Base-by-base conservation (phyloP, 345 rosid genomes). In the Combretum micranthum region DNA sequence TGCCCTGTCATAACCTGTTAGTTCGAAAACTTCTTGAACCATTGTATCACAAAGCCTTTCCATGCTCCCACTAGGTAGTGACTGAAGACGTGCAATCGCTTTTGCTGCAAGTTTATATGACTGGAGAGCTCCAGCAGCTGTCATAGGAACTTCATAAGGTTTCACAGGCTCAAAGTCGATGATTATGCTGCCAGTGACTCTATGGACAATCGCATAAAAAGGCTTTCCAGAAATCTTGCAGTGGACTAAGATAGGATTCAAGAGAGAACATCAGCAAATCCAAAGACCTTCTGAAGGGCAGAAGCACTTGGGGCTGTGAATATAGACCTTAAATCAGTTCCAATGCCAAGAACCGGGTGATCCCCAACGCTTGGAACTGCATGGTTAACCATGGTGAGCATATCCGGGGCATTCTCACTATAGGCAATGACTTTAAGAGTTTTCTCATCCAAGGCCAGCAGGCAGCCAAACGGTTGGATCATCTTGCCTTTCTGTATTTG, bases 71-170 rank as follows among this genome's bases (percentile, higher is more conserved):
- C 96, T 88, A 21, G 95, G 79, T 68, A 88, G 68, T 50, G 96
- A 82, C 69, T 92, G 98, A 75, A 92, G 65, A 56, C 89, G 75
- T 15, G 93, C 75, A 56, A 92, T 88, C 15, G 98, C 98, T 69
- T 92, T 92, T 20, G 95, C 98, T 39, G 98, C 98, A 17, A 92
- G 95, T 73, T n/a, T 92, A 76, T 92, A 88, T 18, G 98, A 92
- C 68, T 88, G 98, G 64, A 92, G 70, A 45, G 98, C 98, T 44
- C 98, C 98, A 55, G 96, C 92, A 66, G 98, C 92, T 50, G 96
- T 86, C 98, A 84, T 86, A 55, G 98, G 93, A 25, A 84, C 90
- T 79, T 92, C 98, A 52, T 84, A 86, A 47, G 95, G 96, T 68
- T 92, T 92, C 65, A 92, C 98, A 12, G 95, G 98, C 68, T 92